Evolutionary conservation across 257 asterid species (phyloP).

Genomic region (Leptodermis oblonga): DNA sequence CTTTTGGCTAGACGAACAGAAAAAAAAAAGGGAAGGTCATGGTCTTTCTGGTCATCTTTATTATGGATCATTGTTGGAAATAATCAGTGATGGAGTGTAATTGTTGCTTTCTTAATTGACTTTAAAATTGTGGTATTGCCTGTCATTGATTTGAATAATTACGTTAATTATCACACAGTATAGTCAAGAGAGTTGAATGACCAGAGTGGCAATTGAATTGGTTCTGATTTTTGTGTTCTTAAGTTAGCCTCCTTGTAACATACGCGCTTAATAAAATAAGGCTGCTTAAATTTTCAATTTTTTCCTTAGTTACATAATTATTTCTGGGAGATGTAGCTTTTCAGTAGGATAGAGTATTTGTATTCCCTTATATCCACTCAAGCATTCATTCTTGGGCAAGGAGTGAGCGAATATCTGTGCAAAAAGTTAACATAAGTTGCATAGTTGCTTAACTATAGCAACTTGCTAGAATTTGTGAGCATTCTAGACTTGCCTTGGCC

Average conservation of each 20-base stretch:
- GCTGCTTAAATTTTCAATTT: neutral
- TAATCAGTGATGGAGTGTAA: neutral
- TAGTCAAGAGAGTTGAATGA: too few species aligned
- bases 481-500: neutral
- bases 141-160: neutral
- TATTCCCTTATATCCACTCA: neutral
- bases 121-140: neutral
- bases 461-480: neutral
- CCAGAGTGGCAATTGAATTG: neutral
- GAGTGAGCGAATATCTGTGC: neutral
- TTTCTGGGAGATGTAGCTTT: neutral
- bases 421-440: neutral
- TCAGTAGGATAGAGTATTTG: neutral
- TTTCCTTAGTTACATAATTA: neutral
- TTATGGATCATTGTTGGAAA: neutral
- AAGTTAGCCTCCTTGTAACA: neutral
- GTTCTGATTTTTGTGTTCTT: neutral
- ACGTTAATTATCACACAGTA: neutral
- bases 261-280: neutral
- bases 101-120: neutral
- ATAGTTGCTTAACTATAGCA: neutral
- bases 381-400: neutral
- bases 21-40: neutral
- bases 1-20: neutral
- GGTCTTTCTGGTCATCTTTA: neutral